Evolutionary conservation across 2,329 filamentous ascomycete species (phyloP), one percentile per base, ranked within the genome.

Genomic region (Exophiala calicioides): DNA sequence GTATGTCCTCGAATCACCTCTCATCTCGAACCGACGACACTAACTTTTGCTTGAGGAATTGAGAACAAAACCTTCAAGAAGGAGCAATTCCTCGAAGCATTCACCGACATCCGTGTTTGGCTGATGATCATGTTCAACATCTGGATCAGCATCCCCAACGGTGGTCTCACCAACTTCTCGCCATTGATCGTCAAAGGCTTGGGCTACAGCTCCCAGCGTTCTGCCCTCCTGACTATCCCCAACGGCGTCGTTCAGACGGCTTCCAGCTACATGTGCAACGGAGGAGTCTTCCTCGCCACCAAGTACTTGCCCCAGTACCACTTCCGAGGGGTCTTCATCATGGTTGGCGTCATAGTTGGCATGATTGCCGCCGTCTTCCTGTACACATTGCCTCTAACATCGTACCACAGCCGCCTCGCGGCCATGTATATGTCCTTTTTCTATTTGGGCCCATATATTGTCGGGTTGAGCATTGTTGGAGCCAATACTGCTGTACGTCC

Each of bases 141-240:
- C 12, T 57, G 65, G 9, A 62, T 58, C 42, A 65, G 64, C 32
- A 64, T 71, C 27, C 64, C 65, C 23, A 73, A 72, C 49, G 70
- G 68, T 5, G 69, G 66, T 19, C 59, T 73, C 18, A 69, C 63
- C 49, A 71, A 64, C 55, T 74, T 71, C 56, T 67, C 65, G 33
- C 65, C 66, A 13, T 66, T 71, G n/a, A 67, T 74, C 21, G 62
- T 70, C 13, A 63, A 67, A 38, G 64, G 64, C 7, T 69, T 72
- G 29, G 72, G 71, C 8, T 75, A 73, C 50, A 67, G 63, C 2
- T 60, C 65, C 10, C 66, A 68, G 19, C 60, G 71, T 36, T 65
- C 73, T 3, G 68, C 71, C 2, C 63, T 75, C n/a, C 59, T 76
- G 3, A 71, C 68, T 29, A 70, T 68, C 7, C 73, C 73, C 0